Conservation (phyloP, 768 basidiomycete species). For the Serendipita sp. region DNA sequence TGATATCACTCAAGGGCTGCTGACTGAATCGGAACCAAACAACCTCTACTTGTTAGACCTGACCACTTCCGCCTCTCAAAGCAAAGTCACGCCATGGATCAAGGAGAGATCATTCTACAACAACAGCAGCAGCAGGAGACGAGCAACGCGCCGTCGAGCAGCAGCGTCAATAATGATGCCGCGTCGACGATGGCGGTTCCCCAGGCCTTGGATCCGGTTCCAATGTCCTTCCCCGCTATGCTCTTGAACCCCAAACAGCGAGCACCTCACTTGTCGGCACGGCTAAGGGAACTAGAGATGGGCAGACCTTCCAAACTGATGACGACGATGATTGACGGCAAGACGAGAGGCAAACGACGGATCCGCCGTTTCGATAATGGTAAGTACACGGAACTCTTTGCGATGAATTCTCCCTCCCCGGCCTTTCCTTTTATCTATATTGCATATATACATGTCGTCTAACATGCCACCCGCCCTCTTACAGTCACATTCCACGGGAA, state of each 20-base stretch:
- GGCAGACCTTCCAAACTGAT: conserved; percentile 12
- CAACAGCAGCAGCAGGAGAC: no score
- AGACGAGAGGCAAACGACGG: conserved; percentile 68
- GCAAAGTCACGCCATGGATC: no score
- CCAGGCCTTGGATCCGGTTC: conserved; percentile 22
- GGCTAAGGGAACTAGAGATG: conserved; percentile 9
- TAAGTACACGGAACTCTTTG: no score
- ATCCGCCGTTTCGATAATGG: conserved; percentile 63
- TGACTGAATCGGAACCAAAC: no score
- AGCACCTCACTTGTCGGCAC: conserved; percentile 4
- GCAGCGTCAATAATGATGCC: background rate
- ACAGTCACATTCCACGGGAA: conserved; percentile 62
- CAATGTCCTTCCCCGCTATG: conserved; percentile 59
- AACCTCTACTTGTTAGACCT: no score
- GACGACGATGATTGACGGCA: conserved; percentile 35
- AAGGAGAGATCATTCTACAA: no score
- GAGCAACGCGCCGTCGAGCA: no score
- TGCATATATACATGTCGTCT: no score
- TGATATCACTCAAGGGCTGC: no score
- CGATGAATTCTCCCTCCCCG: no score
- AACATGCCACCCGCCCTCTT: conserved; percentile 6
- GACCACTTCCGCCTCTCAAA: no score
- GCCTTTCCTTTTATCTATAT: no score
- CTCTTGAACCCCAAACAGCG: conserved; percentile 37
- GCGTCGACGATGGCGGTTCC: background rate